These are phyloP conservation scores for Helianthus annuus DNA, from an alignment of 129 eudicot genomes.

Conservation along the genomic window HanXRQr2.0-SUNRISE NC_035437.2:17418442-17418941, in stretches of 20 bases:
- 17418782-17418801: not conserved
- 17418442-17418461: constrained; percentile 87
- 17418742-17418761: constrained; percentile 25
- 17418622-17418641: not conserved
- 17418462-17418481: constrained; percentile 74
- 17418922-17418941: too few species aligned
- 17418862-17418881: too few species aligned
- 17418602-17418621: constrained; percentile 17
- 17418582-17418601: constrained; percentile 43
- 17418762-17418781: constrained; percentile 17
- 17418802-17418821: not conserved
- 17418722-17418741: constrained; percentile 18
- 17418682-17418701: constrained; percentile 20
- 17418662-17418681: constrained; percentile 12
- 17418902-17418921: too few species aligned
- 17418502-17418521: constrained; percentile 78
- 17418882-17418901: too few species aligned
- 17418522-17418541: constrained; percentile 68
- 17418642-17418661: constrained; percentile 11
- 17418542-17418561: constrained; percentile 58
- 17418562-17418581: constrained; percentile 65
- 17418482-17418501: constrained; percentile 64
- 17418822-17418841: not conserved
- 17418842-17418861: too few species aligned
- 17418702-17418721: constrained; percentile 11